Evolutionary conservation across 768 basidiomycete genomes (phyloP).

Genomic region (Cystobasidium ongulense): DNA sequence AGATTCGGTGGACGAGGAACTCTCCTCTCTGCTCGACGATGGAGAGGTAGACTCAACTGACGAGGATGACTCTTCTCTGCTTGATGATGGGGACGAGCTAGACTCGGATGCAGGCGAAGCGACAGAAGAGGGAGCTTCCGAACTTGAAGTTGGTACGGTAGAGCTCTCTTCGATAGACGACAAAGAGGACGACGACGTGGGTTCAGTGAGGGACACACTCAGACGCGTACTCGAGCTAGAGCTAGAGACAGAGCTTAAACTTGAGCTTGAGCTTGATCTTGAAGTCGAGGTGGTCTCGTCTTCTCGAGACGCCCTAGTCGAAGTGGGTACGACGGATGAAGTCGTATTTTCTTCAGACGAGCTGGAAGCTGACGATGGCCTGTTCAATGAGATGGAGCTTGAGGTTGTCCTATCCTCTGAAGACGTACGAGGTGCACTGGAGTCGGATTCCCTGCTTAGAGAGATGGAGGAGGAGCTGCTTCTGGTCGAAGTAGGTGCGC

Average conservation of each 20-base stretch:
- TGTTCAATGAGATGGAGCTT: background rate
- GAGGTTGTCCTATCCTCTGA: background rate
- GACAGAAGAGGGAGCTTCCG: background rate
- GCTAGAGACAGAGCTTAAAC: background rate
- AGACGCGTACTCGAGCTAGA: background rate
- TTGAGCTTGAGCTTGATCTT: background rate
- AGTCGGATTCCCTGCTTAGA: background rate
- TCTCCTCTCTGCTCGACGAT: background rate
- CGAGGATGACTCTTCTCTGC: background rate
- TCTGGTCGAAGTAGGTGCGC: background rate
- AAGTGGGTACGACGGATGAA: background rate
- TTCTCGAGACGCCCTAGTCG: background rate
- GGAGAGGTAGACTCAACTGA: background rate
- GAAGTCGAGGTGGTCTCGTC: background rate
- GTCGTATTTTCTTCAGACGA: background rate
- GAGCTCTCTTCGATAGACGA: background rate
- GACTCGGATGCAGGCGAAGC: background rate
- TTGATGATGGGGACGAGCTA: background rate
- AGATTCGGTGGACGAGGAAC: background rate
- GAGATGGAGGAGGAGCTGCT: background rate
- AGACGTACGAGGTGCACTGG: background rate
- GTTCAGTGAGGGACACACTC: too few species aligned
- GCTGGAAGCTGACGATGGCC: background rate
- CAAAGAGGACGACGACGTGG: background rate
- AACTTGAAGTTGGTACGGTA: background rate